phyloP scores from a whole-genome alignment of 352 stramenopile genomes.

The Pythium sp. region DNA sequence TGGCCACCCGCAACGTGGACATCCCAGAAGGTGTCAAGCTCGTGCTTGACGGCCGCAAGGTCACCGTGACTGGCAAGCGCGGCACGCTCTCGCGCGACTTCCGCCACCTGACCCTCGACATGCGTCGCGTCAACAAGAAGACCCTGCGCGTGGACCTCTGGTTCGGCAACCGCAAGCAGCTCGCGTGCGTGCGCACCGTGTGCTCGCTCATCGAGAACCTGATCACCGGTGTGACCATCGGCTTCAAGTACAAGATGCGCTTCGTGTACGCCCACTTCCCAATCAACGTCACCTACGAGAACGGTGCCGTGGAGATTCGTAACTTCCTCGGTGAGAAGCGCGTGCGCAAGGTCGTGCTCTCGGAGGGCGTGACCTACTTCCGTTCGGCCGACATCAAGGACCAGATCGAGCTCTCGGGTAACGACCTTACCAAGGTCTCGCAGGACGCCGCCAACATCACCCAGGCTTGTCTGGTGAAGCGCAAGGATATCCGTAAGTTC shows the following conservation, averaged over 20 bases:
- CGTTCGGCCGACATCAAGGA: constrained; percentile 98
- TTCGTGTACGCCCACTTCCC: constrained; percentile 99
- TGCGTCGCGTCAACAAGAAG: constrained; percentile 88
- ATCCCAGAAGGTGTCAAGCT: constrained; percentile 95
- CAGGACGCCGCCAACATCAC: constrained; percentile 87
- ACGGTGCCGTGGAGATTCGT: constrained; percentile 95
- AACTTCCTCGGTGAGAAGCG: constrained; percentile 99
- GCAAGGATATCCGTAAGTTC: constrained; percentile 99
- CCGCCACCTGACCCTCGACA: constrained; percentile 97
- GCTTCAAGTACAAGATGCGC: constrained; percentile 99
- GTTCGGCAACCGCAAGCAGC: constrained; percentile 99
- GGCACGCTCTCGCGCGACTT: constrained; percentile 95
- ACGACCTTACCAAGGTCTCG: constrained; percentile 97
- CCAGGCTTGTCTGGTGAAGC: constrained; percentile 80
- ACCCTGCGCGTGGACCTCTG: constrained; percentile 97
- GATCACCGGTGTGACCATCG: constrained; percentile 97
- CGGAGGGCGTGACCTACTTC: constrained; percentile 93
- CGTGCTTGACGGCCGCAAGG: constrained; percentile 91
- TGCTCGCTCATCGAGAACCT: constrained; percentile 99
- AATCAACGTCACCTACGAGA: constrained; percentile 98
- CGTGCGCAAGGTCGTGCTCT: constrained; percentile 93
- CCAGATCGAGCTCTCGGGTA: constrained; percentile 98
- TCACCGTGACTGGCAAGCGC: constrained; percentile 95
- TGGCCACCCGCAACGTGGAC: constrained; percentile 91
- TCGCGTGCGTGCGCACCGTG: constrained; percentile 97